Base-by-base conservation (phyloP, 768 basidiomycete genomes). In the Rubroboletus pulcherrimus region DNA sequence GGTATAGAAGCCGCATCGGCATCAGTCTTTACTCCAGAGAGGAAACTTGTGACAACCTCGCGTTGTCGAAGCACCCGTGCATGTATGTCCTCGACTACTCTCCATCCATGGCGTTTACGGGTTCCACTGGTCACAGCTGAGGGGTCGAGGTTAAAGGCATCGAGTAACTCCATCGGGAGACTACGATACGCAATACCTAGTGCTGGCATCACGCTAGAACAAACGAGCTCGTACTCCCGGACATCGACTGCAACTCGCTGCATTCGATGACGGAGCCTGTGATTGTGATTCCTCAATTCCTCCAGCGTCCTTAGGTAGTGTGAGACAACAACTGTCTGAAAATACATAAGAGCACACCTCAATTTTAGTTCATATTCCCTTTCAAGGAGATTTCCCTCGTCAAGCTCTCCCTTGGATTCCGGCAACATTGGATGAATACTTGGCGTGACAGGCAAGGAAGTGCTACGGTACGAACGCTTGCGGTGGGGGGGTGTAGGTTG, bases 71-170 rank as follows among this genome's bases (percentile, higher is more conserved):
- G 54, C 19, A 91, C 73, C 40, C 87, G 83, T 29, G 76, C 64
- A 63, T 89, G 77, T 51, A 90, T 87, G 55, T 92, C 87, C 55
- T 92, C 89, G 15, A 90, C 86, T 2, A 85, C 87, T 57, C 78
- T 76, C 85, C 86, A 91, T 10, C 88, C 82, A 49, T 73, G 75
- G 30, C 78, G 75, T 41, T 80, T 76, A 45, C 84, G 80, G 0
- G 89, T 88, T 7, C 79, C 72, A 17, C 86, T 79, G 3, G 83
- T 87, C 19, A 90, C 83, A n/a, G 85, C 83, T 3, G 87, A 82
- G 46, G 89, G 89, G 66, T 92, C 89, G 56, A 88, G 87, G 37
- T 78, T 81, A 63, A 90, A 83, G 3, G 88, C 85, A 47, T 91
- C 89, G 37, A 89, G 69, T 7, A 91, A 75, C 21, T 89, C 86